A percentile compares a stretch with the other conserved stretches of the same genome.
phyloP scores from a whole-genome alignment of 768 basidiomycete genomes.

The Mrakia frigida region DNA sequence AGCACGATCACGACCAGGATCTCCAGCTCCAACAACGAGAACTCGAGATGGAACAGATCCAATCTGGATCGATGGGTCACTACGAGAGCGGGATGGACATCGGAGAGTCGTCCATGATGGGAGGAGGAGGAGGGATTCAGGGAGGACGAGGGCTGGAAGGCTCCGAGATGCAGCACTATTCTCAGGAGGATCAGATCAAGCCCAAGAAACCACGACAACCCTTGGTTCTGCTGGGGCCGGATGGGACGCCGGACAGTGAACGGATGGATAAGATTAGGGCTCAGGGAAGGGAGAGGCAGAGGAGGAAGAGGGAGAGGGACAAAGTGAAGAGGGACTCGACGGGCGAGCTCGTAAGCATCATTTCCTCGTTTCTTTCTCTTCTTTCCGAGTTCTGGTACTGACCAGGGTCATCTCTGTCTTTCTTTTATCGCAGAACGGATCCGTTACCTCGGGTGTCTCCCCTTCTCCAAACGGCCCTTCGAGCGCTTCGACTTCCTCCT shows the following conservation, averaged over 20 bases:
- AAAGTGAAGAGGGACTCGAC: constrained; percentile 6
- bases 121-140: neutral
- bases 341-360: neutral
- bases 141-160: neutral
- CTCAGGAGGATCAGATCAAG: neutral
- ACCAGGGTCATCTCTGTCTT: neutral
- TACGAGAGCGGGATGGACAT: neutral
- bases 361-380: neutral
- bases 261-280: constrained; percentile 15
- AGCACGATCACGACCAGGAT: neutral
- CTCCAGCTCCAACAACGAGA: neutral
- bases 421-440: neutral
- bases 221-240: neutral
- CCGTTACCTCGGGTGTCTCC: neutral
- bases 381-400: neutral
- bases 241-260: neutral
- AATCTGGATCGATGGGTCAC: neutral
- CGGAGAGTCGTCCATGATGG: neutral
- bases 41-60: neutral
- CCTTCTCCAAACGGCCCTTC: neutral
- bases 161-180: neutral
- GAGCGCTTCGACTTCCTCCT: neutral
- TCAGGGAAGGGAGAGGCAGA: constrained; percentile 20
- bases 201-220: neutral
- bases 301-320: constrained; percentile 20